A percentile compares a stretch with the other conserved stretches of the same genome.
These are phyloP conservation scores for Kernera saxatilis DNA, from an alignment of 345 rosid species.

Conservation along the genomic window DNA sequence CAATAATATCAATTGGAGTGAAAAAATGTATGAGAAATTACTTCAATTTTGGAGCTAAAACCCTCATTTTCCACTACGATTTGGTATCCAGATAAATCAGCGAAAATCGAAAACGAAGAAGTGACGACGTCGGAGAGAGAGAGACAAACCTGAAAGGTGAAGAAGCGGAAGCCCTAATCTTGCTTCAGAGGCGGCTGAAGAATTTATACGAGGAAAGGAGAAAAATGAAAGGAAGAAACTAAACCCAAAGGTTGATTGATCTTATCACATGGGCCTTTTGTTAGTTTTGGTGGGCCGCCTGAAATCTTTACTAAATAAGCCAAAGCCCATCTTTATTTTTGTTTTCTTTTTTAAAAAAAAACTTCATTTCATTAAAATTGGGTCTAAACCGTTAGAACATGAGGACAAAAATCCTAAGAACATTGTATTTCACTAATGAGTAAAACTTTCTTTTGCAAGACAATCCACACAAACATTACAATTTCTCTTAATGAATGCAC, in stretches of 20 bases:
- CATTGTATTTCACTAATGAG: no score
- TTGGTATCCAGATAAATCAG: not conserved
- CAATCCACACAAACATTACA: no score
- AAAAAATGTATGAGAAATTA: not conserved
- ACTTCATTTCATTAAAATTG: no score
- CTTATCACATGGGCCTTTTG: not conserved
- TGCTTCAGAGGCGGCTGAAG: conserved; percentile 9
- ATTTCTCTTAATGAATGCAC: no score
- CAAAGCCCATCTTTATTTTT: not conserved
- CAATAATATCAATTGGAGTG: not conserved
- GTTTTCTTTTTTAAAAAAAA: no score
- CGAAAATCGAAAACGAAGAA: not conserved
- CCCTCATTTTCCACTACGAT: not conserved
- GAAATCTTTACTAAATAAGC: not conserved
- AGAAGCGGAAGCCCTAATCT: conserved; percentile 17
- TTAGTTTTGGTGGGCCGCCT: not conserved
- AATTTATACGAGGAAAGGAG: not conserved
- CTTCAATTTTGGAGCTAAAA: not conserved
- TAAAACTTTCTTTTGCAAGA: no score
- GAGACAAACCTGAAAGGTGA: conserved; percentile 24
- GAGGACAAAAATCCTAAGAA: no score
- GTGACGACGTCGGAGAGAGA: not conserved
- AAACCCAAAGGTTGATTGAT: conserved; percentile 9
- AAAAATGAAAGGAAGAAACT: not conserved
- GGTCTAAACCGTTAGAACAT: no score